These are phyloP conservation scores for Verbena officinalis DNA, from an alignment of 257 asterid species.

Conservation along the genomic window DNA sequence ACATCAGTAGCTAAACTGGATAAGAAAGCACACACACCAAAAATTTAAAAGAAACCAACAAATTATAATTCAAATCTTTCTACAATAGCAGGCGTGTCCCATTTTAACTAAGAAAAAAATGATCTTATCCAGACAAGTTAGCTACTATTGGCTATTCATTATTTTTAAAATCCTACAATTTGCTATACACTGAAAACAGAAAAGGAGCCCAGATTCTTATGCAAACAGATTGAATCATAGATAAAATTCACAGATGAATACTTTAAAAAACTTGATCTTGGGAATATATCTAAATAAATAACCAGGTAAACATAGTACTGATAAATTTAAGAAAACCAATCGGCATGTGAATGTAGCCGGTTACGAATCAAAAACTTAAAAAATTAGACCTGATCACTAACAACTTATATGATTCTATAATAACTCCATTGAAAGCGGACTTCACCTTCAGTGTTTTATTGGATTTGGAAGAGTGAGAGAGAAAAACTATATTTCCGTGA, in stretches of 20 bases:
- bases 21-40: neutral
- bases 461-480: neutral
- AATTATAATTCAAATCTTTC: neutral
- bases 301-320: neutral
- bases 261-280: neutral
- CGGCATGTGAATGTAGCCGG: neutral
- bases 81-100: neutral
- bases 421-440: neutral
- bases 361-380: neutral
- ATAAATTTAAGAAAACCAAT: slow-evolving; percentile 6
- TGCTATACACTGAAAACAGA: neutral
- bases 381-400: neutral
- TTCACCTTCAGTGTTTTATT: slow-evolving; percentile 1
- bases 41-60: neutral
- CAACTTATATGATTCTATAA: neutral
- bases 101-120: neutral
- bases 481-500: neutral
- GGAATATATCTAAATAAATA: neutral
- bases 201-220: neutral
- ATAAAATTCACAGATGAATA: neutral
- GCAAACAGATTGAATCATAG: neutral
- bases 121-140: neutral
- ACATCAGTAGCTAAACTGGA: slow-evolving; percentile 12
- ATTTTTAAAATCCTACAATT: neutral
- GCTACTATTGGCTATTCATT: neutral